A percentile compares a stretch with the other conserved stretches of the same genome.
phyloP scores from a whole-genome alignment of 2,329 filamentous ascomycete genomes.

The Stachybotrys elegans region DNA sequence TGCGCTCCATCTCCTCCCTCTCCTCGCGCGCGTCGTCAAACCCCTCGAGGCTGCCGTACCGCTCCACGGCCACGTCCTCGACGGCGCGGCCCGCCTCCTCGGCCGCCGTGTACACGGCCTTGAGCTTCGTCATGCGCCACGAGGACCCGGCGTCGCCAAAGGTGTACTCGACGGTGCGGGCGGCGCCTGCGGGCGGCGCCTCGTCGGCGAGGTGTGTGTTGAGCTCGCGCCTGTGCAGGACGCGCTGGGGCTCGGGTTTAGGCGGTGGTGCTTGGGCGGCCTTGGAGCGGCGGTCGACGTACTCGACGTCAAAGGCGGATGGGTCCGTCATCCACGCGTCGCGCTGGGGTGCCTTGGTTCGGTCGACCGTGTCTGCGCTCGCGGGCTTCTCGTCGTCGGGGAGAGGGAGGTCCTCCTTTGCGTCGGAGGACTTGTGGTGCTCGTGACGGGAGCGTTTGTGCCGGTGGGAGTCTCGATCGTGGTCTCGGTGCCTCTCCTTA shows the following conservation, averaged over 20 bases:
- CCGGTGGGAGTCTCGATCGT: slow-evolving; percentile 15
- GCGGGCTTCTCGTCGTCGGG: slow-evolving; percentile 43
- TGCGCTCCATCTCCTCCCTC: slow-evolving; percentile 80
- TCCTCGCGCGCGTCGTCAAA: slow-evolving; percentile 95
- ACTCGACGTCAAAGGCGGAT: slow-evolving; percentile 77
- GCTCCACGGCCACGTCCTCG: slow-evolving; percentile 78
- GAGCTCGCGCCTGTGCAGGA: slow-evolving; percentile 75
- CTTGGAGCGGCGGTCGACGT: slow-evolving; percentile 58
- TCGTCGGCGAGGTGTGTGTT: slow-evolving; percentile 62
- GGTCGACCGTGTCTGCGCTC: slow-evolving; percentile 17
- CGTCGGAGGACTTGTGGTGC: slow-evolving; percentile 37
- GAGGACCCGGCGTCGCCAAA: slow-evolving; percentile 87
- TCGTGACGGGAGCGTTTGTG: slow-evolving; percentile 15
- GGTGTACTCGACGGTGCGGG: slow-evolving; percentile 62
- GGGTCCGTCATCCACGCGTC: slow-evolving; percentile 96
- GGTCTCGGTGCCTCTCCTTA: slow-evolving; percentile 36
- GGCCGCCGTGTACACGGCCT: slow-evolving; percentile 74
- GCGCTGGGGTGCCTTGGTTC: slow-evolving; percentile 47
- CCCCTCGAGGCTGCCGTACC: slow-evolving; percentile 73
- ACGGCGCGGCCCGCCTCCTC: slow-evolving; percentile 66
- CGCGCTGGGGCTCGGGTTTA: slow-evolving; percentile 59
- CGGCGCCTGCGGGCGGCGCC: slow-evolving; percentile 53
- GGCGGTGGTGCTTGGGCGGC: slow-evolving; percentile 48
- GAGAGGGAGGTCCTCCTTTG: slow-evolving; percentile 45
- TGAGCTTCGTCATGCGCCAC: slow-evolving; percentile 96